Evolutionary conservation across 2,329 filamentous ascomycete genomes (phyloP), one percentile per base, ranked within the genome.

Genomic region (Ceratocystis colombiana): DNA sequence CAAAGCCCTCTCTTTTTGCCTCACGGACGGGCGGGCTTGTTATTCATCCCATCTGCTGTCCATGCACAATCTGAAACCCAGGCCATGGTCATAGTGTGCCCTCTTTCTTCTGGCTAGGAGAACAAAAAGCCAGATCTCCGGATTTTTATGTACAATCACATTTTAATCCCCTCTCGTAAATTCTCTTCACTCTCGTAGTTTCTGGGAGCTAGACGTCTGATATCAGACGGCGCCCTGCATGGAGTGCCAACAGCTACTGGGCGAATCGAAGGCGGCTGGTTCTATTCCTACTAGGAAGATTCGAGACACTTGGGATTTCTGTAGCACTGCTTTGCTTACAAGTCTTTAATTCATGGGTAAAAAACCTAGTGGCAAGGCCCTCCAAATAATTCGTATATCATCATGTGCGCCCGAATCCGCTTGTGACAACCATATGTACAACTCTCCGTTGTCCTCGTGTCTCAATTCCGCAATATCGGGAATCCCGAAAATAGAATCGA

Each of bases 321-420:
- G 55, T 59, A 59, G 20, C 20, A 28, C 25, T 8, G 30, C 28
- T n/a, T 37, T n/a, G 28, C 55, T 59, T 33, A 7, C n/a, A 59
- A 59, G 55, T 59, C 25, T 59, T 59, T n/a, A 59, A 59, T 59
- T 59, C 30, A 59, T 37, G 30, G 33, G 17, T 59, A 59, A 10
- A 17, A 59, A 59, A 20, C 28, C 30, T 22, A 25, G 61, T 33
- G 53, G 61, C 45, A 62, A 33, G 20, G 22, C 25, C 45, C 37
- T 41, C 37, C 17, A 22, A 62, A 46, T 41, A 33, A 62, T n/a
- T 6, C n/a, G 12, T 37, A 66, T 57, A 59, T 69, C 37, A 5
- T 41, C 33, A 61, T 57, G 65, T 20, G 17, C 15, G n/a, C 55
- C 28, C 15, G 25, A 33, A 17, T 37, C 15, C 20, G 17, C 8